Evolutionary conservation across 2,329 filamentous ascomycete genomes (phyloP).

Genomic region (Huntiella omanensis): DNA sequence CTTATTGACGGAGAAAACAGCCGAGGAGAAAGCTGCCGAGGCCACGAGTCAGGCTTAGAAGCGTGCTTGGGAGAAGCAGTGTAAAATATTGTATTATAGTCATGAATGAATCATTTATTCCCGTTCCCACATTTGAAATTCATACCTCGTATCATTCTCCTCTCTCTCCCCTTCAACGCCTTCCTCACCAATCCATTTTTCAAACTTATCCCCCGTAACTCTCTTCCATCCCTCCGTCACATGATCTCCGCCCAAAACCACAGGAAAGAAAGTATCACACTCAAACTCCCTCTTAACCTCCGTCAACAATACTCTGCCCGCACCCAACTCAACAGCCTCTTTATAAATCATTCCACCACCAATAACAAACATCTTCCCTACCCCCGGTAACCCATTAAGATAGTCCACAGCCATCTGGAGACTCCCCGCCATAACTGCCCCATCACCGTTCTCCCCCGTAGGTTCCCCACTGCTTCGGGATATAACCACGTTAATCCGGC

Average conservation of each 20-base stretch:
- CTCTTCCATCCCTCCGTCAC: slow-evolving; percentile 32
- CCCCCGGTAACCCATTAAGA: slow-evolving; percentile 15
- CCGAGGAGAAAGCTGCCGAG: slow-evolving; percentile 1
- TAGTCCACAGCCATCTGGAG: slow-evolving; percentile 37
- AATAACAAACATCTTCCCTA: slow-evolving; percentile 59
- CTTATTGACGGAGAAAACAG: slow-evolving; percentile 8
- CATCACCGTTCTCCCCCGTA: no score
- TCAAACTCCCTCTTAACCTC: slow-evolving; percentile 49
- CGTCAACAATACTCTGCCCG: slow-evolving; percentile 50
- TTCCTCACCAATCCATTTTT: slow-evolving; percentile 47
- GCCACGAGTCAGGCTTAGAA: neutral
- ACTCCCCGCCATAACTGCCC: no score
- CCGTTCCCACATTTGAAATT: slow-evolving; percentile 51
- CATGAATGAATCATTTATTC: slow-evolving; percentile 1
- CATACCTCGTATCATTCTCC: slow-evolving; percentile 46
- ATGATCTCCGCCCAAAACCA: slow-evolving; percentile 27
- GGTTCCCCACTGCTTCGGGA: slow-evolving; percentile 27
- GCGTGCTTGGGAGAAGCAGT: neutral
- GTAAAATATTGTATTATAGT: slow-evolving; percentile 7
- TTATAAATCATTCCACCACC: slow-evolving; percentile 76
- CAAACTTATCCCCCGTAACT: slow-evolving; percentile 31
- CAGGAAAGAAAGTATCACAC: slow-evolving; percentile 57
- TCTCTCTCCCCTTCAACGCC: slow-evolving; percentile 35
- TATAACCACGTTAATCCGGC: slow-evolving; percentile 67
- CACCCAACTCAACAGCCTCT: slow-evolving; percentile 38